Conservation (phyloP, 129 eudicot genomes). For the Dittrichia graveolens region DNA sequence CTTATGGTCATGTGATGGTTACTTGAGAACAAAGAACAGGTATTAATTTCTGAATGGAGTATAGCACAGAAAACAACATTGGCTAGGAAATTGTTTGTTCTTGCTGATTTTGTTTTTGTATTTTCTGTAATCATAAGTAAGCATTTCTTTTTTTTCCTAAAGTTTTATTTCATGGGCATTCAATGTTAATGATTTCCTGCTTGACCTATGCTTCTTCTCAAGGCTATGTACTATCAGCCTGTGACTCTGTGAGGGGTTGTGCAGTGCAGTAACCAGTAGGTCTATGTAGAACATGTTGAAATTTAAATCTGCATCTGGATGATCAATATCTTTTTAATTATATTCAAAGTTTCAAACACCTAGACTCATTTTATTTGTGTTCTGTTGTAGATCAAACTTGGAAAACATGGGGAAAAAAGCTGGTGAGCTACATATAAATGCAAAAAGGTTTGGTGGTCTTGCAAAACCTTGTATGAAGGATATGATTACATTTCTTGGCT, state of each 20-base stretch:
- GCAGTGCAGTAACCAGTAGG: not conserved
- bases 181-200: no score
- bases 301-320: not conserved
- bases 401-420: conserved; percentile 36
- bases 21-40: not conserved
- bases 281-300: not conserved
- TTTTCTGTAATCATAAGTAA: not conserved
- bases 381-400: conserved; percentile 21
- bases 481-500: conserved; percentile 40
- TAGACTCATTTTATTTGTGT: not conserved
- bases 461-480: conserved; percentile 45
- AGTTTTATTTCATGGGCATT: not conserved
- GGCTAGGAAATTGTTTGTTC: not conserved
- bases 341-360: not conserved
- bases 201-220: no score
- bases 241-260: no score
- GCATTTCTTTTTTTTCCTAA: not conserved
- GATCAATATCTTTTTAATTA: not conserved
- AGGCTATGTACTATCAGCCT: no score
- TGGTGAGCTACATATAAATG: conserved; percentile 42
- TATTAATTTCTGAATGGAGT: not conserved
- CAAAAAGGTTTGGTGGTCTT: conserved; percentile 43
- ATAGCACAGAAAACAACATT: not conserved
- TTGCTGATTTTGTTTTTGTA: not conserved
- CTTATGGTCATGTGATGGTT: not conserved